A percentile compares a stretch with the other conserved stretches of the same genome.
Conservation (phyloP, 1,139 yeast species). For the Spathaspora sp. region DNA sequence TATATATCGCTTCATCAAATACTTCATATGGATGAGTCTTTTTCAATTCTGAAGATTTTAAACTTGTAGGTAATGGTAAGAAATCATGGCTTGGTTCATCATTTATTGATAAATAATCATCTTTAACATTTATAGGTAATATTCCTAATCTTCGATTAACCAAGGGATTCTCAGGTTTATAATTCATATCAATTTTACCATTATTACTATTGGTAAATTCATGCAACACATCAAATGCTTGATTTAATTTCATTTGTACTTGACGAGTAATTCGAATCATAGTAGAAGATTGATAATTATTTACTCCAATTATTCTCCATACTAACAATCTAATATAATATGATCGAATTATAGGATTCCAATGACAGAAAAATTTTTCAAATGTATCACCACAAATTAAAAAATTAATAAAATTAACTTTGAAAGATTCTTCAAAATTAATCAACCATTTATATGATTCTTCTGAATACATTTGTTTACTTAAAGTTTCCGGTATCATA, state of each 20-base stretch:
- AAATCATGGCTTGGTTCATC: constrained; percentile 16
- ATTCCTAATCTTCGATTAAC: constrained; percentile 52
- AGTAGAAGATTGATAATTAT: constrained; percentile 38
- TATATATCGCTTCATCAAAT: constrained; percentile 74
- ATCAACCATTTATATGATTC: constrained; percentile 29
- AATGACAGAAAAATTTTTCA: constrained; percentile 64
- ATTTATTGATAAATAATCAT: constrained; percentile 24
- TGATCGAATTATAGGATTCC: constrained; percentile 75
- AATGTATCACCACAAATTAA: constrained; percentile 50
- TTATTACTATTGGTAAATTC: constrained; percentile 17
- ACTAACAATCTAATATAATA: constrained; percentile 66
- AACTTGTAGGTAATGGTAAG: constrained; percentile 11
- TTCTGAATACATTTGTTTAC: constrained; percentile 9
- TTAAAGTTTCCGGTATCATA: constrained; percentile 49
- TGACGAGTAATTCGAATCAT: constrained; percentile 32
- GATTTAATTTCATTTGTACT: constrained; percentile 29
- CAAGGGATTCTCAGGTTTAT: constrained; percentile 51
- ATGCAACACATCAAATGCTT: constrained; percentile 19
- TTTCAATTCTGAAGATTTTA: constrained; percentile 34
- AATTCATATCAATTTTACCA: constrained; percentile 17
- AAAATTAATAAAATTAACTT: constrained; percentile 54
- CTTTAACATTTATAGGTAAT: constrained; percentile 31
- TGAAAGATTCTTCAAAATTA: constrained; percentile 37
- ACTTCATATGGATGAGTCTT: constrained; percentile 69
- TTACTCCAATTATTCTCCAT: constrained; percentile 63